A percentile compares a stretch with the other conserved stretches of the same genome.
phyloP scores from a whole-genome alignment of 441 rosid species.

The Adansonia gregorii region DNA sequence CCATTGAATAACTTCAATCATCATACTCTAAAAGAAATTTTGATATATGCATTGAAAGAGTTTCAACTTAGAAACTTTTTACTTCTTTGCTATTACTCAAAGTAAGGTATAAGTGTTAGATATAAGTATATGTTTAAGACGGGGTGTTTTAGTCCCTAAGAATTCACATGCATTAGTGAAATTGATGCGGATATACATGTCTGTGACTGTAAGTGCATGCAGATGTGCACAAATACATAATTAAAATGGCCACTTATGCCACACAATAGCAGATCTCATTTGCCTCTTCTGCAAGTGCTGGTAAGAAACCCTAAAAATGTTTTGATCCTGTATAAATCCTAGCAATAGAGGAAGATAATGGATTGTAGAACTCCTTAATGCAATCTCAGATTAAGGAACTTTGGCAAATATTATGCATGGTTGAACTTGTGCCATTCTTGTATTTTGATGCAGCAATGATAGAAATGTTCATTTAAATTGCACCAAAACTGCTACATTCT shows the following conservation, averaged over 20 bases:
- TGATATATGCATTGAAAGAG: neutral
- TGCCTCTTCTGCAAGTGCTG: neutral
- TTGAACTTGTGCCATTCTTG: neutral
- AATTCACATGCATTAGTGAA: no score
- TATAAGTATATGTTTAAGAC: no score
- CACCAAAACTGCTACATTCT: neutral
- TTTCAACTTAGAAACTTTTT: neutral
- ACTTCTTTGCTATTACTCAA: no score
- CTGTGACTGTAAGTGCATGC: neutral
- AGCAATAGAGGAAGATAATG: neutral
- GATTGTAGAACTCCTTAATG: neutral
- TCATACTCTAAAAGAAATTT: neutral
- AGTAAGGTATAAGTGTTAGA: no score
- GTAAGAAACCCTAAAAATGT: conserved; percentile 3
- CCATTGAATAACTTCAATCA: neutral
- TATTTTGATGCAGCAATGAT: neutral
- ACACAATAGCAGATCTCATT: neutral
- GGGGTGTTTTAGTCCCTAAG: no score
- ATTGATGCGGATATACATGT: no score
- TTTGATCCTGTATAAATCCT: neutral
- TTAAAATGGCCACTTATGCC: neutral
- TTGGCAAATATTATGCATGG: neutral
- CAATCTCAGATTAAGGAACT: neutral
- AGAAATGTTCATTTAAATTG: neutral
- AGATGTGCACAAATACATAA: neutral